Evolutionary conservation across 2,329 filamentous ascomycete species (phyloP), one percentile per base, ranked within the genome.

Genomic region (Arthrobotrys megalospora): DNA sequence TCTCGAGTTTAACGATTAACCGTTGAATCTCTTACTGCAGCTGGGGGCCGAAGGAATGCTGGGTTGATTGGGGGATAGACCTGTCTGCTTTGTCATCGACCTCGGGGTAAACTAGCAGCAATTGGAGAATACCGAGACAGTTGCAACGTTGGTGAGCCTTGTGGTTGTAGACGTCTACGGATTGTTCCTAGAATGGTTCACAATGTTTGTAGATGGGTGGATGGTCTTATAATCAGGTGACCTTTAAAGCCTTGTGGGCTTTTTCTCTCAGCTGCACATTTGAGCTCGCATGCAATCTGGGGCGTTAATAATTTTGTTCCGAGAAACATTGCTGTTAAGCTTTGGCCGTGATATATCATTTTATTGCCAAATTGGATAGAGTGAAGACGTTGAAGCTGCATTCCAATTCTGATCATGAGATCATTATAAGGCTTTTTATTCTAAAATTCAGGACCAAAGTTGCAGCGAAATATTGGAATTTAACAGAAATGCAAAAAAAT

Each of bases 91-190:
- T 60, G 36, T 60, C 36, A 60, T 60, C 52, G 34, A 52, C 3
- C 4, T 24, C 14, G 48, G 32, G 28, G 24, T 24, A 28, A 24
- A 28, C 28, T 53, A 53, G 28, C n/a, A 32, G 14, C 32, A 28
- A 16, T 60, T 60, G 55, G 55, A 24, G 55, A 60, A 60, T 60
- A 60, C 55, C 55, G 55, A 60, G 34, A 6, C 36, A 36, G 55
- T 32, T 34, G 53, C 28, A 12, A n/a, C n/a, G 21, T 53, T 3
- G 16, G 52, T 41, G 16, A 38, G 34, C 34, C 52, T 38, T 21
- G 52, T 19, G 34, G 32, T 58, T 14, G 55, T 60, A 60, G 55
- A 60, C 55, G 55, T 60, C 19, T 41, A 60, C 55, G 34, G 55
- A 43, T 60, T 60, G 14, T 60, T 28, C 55, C 55, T 60, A 28